Evolutionary conservation across 768 basidiomycete species (phyloP), one percentile per base, ranked within the genome.

Genomic region (Suillus subalutaceus): DNA sequence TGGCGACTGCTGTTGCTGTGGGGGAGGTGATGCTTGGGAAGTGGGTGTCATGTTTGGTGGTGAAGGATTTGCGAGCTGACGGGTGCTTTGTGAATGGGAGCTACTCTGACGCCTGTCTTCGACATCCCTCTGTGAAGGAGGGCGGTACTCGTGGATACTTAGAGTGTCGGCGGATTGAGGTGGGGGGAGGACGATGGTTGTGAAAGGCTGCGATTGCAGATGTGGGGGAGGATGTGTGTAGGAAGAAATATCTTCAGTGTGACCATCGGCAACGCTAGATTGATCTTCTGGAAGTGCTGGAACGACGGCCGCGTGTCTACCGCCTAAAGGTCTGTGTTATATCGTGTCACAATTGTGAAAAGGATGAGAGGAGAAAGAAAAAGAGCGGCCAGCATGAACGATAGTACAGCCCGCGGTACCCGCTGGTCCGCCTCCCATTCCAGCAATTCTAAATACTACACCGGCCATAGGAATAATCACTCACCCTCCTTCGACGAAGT

Each of bases 401-500:
- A 32, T 6, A 40, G 56, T 44, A 46, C 30, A 32, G 63, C 48
- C 59, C 7, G 46, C 44, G 64, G 46, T 40, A 40, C 58, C 40
- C 41, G 59, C 59, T 60, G 59, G 41, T 60, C 18, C 59, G 41
- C 41, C 18, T 32, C 40, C 59, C 59, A 60, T 43, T 44, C 59
- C 30, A 65, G 37, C 41, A 32, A 65, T 15, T 43, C 62, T 18
- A 18, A 48, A 63, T 6, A 23, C 37, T 32, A 64, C 63, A 41
- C 18, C 18, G 26, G 61, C 32, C 64, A 32, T 44, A 26, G 8
- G 4, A 40, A 63, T 35, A 38, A 43, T 66, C 60, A 86, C 90
- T 84, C 78, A 91, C 89, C 92, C 92, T 80, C 93, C 93, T 77
- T 95, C 93, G 10, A 87, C 83, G 74, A 93, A 94, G 67, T 88